Base-by-base conservation (phyloP, 768 basidiomycete species). In the Tylopilus vinaceipallidus region DNA sequence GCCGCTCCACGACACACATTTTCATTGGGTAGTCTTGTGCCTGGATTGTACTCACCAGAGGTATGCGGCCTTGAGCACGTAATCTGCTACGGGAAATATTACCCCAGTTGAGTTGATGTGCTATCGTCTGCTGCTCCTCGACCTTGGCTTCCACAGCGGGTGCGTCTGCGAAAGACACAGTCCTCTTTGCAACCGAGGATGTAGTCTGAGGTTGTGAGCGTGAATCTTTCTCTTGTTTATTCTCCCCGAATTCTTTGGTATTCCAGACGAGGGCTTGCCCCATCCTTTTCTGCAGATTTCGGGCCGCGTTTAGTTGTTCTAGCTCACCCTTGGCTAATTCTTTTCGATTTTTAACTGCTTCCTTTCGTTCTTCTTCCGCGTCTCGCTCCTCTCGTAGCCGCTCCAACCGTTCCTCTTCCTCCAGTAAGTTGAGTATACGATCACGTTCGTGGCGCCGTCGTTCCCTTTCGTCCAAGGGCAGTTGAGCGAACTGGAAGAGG, bases 271-370 rank as follows among this genome's bases (percentile, higher is more conserved):
- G 71, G 0, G 86, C 81, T 56, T 76, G 81, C 3, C 87, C 88
- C 86, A 91, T 88, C 69, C 81, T 87, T 73, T 81, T 86, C 64
- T 88, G 86, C 63, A 88, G 68, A 50, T 84, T 74, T 34, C 65
- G 70, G 17, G 70, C 62, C 17, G 66, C 62, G 49, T 68, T 74
- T 23, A 75, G 45, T 35, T 53, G 67, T 33, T 74, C 70, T 48
- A 74, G 60, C 48, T 78, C 73, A 60, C 65, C 42, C 53, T 67
- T 70, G 14, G 74, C 75, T 5, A 75, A 79, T 52, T 79, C 73
- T 57, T 73, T 79, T 22, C 77, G 73, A 58, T 74, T 77, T 55
- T 72, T 77, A 17, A 80, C 59, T n/a, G 74, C 69, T 34, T 80
- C 78, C 56, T 73, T 71, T 39, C 68, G 69, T 38, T 65, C 66